These are phyloP conservation scores for Secale cereale DNA, from an alignment of 176 grass and related monocot genomes.

Conservation along the genomic window DNA sequence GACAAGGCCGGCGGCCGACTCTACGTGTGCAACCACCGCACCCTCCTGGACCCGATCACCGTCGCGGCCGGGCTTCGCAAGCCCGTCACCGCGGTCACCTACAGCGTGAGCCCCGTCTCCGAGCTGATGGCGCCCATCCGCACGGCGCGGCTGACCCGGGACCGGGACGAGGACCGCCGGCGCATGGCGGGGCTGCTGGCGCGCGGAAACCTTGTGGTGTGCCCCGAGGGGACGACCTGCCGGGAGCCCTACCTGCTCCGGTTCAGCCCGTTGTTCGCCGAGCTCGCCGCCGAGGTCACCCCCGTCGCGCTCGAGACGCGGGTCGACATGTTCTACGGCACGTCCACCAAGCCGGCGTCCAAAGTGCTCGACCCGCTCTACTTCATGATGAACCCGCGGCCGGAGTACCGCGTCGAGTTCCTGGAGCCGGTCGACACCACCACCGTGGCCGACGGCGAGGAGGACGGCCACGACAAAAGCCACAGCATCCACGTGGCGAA, in stretches of 20 bases:
- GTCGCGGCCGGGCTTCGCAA: slow-evolving; percentile 48
- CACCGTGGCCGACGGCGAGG: neutral
- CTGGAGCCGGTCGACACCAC: slow-evolving; percentile 19
- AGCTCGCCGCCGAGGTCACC: slow-evolving; percentile 41
- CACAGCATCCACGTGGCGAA: slow-evolving; percentile 50
- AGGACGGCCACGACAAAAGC: neutral
- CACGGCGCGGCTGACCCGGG: slow-evolving; percentile 53
- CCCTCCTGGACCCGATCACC: slow-evolving; percentile 82
- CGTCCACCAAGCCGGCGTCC: slow-evolving; percentile 40
- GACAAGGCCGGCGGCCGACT: slow-evolving; percentile 2
- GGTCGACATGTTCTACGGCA: slow-evolving; percentile 80
- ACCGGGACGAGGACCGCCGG: slow-evolving; percentile 47
- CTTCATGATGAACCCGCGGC: slow-evolving; percentile 71
- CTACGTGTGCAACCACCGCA: slow-evolving; percentile 86
- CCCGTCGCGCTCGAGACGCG: slow-evolving; percentile 57
- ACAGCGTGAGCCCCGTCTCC: slow-evolving; percentile 71
- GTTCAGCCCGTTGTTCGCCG: slow-evolving; percentile 72
- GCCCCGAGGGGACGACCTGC: slow-evolving; percentile 88
- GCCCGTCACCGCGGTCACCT: slow-evolving; percentile 63
- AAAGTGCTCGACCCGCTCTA: slow-evolving; percentile 84
- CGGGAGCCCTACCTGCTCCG: slow-evolving; percentile 63
- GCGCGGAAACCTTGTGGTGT: slow-evolving; percentile 64
- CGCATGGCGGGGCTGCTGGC: slow-evolving; percentile 55
- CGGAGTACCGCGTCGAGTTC: slow-evolving; percentile 61
- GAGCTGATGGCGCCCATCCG: slow-evolving; percentile 71